These are phyloP conservation scores for Beta lomatogona DNA, from an alignment of 179 eudicot species.

Conservation along the genomic window DNA sequence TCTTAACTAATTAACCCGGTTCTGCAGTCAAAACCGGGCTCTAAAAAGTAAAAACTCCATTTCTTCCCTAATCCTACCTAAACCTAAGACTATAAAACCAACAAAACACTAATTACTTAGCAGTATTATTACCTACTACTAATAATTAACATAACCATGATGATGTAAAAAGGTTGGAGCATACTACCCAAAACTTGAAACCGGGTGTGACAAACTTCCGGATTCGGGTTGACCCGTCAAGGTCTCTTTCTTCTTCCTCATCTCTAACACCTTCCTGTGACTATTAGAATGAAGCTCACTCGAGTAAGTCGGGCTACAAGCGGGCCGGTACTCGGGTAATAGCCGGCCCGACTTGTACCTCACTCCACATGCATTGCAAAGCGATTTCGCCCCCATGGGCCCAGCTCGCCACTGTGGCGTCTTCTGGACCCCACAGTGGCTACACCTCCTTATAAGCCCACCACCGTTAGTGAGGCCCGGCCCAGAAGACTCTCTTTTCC, in stretches of 20 bases:
- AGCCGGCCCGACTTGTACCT: conserved; percentile 89
- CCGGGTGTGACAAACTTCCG: conserved; percentile 24
- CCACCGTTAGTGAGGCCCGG: background rate
- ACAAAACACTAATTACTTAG: background rate
- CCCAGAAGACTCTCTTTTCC: conserved; percentile 39
- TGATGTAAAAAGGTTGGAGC: background rate
- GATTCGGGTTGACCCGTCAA: background rate
- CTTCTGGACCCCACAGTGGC: conserved; percentile 74
- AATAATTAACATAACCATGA: background rate
- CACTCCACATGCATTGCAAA: conserved; percentile 95
- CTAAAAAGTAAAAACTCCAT: background rate
- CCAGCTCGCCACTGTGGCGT: conserved; percentile 98
- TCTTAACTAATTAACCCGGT: background rate
- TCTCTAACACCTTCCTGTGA: conserved; percentile 86
- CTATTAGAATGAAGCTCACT: conserved; percentile 81
- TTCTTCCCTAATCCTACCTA: background rate
- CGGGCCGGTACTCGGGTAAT: conserved; percentile 90
- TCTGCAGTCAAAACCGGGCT: background rate
- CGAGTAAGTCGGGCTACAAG: conserved; percentile 85
- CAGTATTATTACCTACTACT: background rate
- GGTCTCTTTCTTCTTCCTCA: conserved; percentile 70
- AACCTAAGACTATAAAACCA: background rate
- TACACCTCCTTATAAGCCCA: conserved; percentile 49
- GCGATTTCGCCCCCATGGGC: conserved; percentile 76
- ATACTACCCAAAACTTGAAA: conserved; percentile 39